phyloP scores from a whole-genome alignment of 169 alveolate species.

The Perkinsus olseni region DNA sequence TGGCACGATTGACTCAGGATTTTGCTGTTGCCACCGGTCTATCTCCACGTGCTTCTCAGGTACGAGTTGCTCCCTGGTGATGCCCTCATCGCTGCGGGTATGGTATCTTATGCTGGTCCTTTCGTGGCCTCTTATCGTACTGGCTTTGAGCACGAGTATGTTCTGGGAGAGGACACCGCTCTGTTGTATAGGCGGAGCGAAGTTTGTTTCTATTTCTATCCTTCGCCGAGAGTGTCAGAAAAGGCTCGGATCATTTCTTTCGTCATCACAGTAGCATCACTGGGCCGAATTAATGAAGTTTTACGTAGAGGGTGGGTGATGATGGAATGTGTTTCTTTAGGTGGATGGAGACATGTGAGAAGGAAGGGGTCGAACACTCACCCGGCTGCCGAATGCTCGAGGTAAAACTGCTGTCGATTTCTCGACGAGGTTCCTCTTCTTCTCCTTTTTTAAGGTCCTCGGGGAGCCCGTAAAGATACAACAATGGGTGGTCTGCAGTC shows the following conservation, averaged over 20 bases:
- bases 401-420: neutral
- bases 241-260: too few species aligned
- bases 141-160: conserved; percentile 69
- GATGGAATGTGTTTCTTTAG: neutral
- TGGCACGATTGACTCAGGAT: neutral
- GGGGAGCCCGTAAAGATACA: too few species aligned
- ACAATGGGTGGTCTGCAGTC: conserved; percentile 71
- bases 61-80: conserved; percentile 75
- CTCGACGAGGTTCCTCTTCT: neutral
- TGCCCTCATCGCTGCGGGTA: conserved; percentile 77
- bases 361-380: neutral
- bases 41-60: conserved; percentile 25
- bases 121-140: conserved; percentile 74
- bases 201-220: too few species aligned
- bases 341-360: neutral
- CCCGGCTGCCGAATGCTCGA: neutral
- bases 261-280: too few species aligned
- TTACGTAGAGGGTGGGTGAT: too few species aligned
- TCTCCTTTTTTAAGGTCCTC: too few species aligned
- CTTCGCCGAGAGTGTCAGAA: too few species aligned
- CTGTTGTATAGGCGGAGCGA: too few species aligned
- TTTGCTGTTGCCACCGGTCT: conserved; percentile 12
- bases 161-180: too few species aligned
- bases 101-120: conserved; percentile 68
- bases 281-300: too few species aligned